Conservation (phyloP, 2,329 filamentous ascomycete species). For the Apiospora phragmitis region DNA sequence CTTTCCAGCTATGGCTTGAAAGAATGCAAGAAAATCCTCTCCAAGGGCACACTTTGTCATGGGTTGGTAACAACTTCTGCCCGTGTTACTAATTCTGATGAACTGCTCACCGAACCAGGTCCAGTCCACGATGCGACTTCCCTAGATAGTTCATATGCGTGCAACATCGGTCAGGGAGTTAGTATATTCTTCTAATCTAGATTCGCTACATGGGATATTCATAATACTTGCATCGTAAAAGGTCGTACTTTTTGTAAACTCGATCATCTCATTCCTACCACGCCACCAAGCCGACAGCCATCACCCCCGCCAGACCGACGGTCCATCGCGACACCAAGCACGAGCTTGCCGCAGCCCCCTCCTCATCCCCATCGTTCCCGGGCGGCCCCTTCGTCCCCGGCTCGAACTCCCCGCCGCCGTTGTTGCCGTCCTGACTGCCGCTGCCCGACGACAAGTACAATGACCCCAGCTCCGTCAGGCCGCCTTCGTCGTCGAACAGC, state of each 20-base stretch:
- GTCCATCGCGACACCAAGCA: not conserved
- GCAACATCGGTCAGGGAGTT: not conserved
- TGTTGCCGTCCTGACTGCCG: constrained; percentile 36
- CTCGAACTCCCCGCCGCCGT: constrained; percentile 36
- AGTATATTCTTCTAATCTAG: not conserved
- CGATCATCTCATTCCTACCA: not conserved
- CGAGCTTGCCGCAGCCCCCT: not conserved
- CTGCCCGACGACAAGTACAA: constrained; percentile 29
- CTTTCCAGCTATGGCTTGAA: not conserved
- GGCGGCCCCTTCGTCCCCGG: constrained; percentile 27
- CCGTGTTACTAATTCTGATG: not conserved
- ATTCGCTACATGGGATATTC: not conserved
- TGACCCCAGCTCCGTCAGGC: constrained; percentile 38
- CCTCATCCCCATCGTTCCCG: not conserved
- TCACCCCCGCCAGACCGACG: not conserved
- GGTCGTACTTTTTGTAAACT: not conserved
- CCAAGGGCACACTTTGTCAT: not conserved
- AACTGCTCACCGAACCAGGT: not conserved
- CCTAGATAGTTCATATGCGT: no score
- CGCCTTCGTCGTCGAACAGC: constrained; percentile 37
- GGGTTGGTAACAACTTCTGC: not conserved
- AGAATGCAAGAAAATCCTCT: not conserved
- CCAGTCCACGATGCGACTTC: not conserved
- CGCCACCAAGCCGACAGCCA: not conserved
- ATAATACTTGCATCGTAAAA: not conserved